phyloP scores from a whole-genome alignment of 2,329 filamentous ascomycete genomes.

The Exserohilum turcica region DNA sequence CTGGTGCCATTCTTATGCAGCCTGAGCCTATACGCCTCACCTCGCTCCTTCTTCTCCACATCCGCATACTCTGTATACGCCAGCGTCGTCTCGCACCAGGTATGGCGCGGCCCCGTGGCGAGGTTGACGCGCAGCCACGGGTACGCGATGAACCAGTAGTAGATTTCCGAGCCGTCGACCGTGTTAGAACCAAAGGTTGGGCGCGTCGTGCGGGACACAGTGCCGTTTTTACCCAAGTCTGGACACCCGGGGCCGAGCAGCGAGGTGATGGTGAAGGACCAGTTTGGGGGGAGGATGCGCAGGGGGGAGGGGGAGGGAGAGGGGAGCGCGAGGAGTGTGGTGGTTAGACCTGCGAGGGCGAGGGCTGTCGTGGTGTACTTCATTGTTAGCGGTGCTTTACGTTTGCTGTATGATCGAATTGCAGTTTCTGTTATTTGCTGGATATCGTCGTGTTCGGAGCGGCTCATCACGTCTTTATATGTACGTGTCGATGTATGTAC shows the following conservation, averaged over 20 bases:
- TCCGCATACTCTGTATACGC: conserved; percentile 19
- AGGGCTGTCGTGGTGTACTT: conserved; percentile 3
- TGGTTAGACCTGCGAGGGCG: conserved; percentile 11
- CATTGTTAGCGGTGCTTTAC: conserved; percentile 2
- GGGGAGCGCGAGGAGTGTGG: conserved; percentile 7
- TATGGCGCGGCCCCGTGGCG: conserved; percentile 3
- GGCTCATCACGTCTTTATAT: no score
- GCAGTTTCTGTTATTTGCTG: no score
- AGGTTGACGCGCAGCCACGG: conserved; percentile 19
- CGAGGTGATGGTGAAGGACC: conserved; percentile 21
- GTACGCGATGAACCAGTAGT: conserved; percentile 29
- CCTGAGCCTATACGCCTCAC: conserved; percentile 18
- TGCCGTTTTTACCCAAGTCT: conserved; percentile 4
- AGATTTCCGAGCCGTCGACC: conserved; percentile 26
- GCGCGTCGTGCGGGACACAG: conserved; percentile 10
- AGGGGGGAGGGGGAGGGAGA: not conserved
- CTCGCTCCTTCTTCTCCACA: not conserved
- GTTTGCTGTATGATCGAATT: not conserved
- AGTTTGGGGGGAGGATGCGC: conserved; percentile 18
- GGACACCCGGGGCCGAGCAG: conserved; percentile 25
- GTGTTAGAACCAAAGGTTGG: conserved; percentile 23
- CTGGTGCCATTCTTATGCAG: conserved; percentile 29
- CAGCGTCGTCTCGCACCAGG: conserved; percentile 29
- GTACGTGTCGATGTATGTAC: no score
- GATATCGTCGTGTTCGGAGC: no score